A percentile compares a stretch with the other conserved stretches of the same genome.
Conservation (phyloP, 179 eudicot genomes). For the Silene vulgaris region DNA sequence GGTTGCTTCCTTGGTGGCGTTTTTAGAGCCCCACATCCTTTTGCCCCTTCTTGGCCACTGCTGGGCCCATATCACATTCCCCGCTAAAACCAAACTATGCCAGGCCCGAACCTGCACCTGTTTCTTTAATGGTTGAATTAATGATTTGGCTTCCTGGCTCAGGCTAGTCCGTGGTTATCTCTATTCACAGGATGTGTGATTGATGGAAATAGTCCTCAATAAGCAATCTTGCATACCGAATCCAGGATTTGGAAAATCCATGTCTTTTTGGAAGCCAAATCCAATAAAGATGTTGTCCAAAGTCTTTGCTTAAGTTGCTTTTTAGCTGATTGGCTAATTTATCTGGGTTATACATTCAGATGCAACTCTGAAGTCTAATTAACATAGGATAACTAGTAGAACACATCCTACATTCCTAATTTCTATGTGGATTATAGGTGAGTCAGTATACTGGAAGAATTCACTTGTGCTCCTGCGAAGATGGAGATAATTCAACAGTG, state of each 20-base stretch:
- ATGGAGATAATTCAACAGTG: constrained; percentile 62
- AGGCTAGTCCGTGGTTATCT: neutral
- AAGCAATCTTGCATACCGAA: neutral
- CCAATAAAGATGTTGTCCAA: neutral
- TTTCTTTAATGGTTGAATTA: neutral
- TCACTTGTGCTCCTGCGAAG: constrained; percentile 67
- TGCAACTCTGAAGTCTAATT: neutral
- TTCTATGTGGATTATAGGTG: constrained; percentile 45
- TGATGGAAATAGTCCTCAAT: neutral
- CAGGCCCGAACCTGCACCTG: neutral
- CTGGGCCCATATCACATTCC: neutral
- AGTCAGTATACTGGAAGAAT: constrained; percentile 91
- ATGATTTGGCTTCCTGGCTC: neutral
- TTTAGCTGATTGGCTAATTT: neutral
- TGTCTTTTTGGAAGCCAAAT: neutral
- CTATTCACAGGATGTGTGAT: neutral
- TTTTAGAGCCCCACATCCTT: neutral
- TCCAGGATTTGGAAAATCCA: neutral
- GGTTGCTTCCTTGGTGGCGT: no score
- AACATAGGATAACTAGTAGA: neutral
- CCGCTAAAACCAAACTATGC: neutral
- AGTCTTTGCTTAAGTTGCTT: neutral
- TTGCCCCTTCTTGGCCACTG: neutral
- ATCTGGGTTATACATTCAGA: neutral
- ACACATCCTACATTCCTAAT: constrained; percentile 15